phyloP scores from a whole-genome alignment of 805 yeast genomes.

The Monosporozyma aerobia region DNA sequence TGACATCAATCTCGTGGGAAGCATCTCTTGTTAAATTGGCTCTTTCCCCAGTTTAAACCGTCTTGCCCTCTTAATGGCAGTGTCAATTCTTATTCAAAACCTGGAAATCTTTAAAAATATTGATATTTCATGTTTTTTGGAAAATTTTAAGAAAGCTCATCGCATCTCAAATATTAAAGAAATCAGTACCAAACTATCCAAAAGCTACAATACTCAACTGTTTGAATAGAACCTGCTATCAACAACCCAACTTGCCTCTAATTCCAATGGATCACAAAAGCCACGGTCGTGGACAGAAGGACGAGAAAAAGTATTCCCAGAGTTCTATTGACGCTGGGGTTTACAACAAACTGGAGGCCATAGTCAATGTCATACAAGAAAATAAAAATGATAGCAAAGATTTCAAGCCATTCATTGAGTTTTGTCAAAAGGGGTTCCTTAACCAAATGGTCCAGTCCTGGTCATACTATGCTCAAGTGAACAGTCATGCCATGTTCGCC shows the following conservation, averaged over 20 bases:
- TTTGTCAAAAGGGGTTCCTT: conserved; percentile 30
- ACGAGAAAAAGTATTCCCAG: conserved; percentile 13
- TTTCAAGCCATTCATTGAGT: conserved; percentile 22
- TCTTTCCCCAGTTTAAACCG: background rate
- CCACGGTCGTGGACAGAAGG: background rate
- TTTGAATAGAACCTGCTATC: background rate
- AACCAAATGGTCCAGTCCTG: conserved; percentile 37
- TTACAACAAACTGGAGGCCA: conserved; percentile 18
- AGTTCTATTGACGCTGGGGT: conserved; percentile 20
- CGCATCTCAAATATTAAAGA: background rate
- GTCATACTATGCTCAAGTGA: conserved; percentile 38
- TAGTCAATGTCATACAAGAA: conserved; percentile 14
- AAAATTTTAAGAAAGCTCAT: conserved; percentile 3
- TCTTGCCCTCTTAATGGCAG: background rate
- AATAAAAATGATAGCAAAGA: conserved; percentile 14
- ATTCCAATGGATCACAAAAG: background rate
- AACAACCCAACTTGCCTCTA: too few relatives aligned
- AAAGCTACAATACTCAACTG: background rate
- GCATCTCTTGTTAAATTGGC: background rate
- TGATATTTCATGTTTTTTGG: background rate
- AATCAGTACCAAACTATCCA: background rate
- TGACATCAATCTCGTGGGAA: background rate
- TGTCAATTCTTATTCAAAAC: background rate
- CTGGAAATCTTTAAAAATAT: background rate
- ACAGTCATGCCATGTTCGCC: conserved; percentile 46